A percentile compares a stretch with the other conserved stretches of the same genome.
Conservation (phyloP, 768 basidiomycete genomes). For the Sarcodon sp. region DNA sequence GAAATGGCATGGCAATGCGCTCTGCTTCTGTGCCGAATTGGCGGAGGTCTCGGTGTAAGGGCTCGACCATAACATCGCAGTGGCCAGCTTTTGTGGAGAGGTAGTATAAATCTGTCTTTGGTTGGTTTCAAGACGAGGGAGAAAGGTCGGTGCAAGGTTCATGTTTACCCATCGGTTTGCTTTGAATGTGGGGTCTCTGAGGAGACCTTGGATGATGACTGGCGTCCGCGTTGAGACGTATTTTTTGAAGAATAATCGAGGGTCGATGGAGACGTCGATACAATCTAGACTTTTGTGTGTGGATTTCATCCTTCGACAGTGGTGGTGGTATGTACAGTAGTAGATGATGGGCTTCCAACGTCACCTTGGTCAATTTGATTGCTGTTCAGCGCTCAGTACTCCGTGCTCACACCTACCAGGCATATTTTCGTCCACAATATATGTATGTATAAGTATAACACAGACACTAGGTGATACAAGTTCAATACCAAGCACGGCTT, state of each 20-base stretch:
- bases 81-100: conserved; percentile 13
- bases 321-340: too few species aligned
- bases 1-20: conserved; percentile 12
- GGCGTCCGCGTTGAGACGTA: conserved; percentile 14
- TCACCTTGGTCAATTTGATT: too few species aligned
- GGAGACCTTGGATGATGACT: conserved; percentile 12
- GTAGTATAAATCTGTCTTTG: conserved; percentile 13
- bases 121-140: conserved; percentile 1
- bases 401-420: too few species aligned
- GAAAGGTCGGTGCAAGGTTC: neutral
- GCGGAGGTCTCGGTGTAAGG: conserved; percentile 12
- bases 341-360: too few species aligned
- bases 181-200: conserved; percentile 13
- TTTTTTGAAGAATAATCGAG: conserved; percentile 11
- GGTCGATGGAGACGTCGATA: conserved; percentile 5
- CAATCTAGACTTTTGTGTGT: conserved; percentile 3
- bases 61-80: conserved; percentile 13
- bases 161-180: conserved; percentile 13
- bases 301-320: too few species aligned
- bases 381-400: too few species aligned
- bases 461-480: too few species aligned
- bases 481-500: too few species aligned
- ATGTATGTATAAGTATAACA: too few species aligned
- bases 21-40: conserved; percentile 17
- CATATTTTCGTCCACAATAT: too few species aligned